Conservation (phyloP, 495 filamentous ascomycete species). For the Podospora tetraspora region DNA sequence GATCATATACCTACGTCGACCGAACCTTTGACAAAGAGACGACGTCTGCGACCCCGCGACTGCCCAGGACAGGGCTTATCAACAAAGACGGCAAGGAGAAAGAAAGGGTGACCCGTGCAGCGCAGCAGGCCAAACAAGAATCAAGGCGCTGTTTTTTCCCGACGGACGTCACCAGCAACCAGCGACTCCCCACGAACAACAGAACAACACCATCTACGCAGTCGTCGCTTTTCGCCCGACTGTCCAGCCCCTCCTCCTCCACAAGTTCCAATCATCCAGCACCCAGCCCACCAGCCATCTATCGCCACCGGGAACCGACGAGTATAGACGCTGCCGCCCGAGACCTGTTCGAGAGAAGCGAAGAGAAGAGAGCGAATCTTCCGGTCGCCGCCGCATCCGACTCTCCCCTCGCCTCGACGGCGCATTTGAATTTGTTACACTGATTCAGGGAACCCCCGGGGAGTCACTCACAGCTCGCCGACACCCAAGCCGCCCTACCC, state of each 20-base stretch:
- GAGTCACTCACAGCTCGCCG: constrained; percentile 6
- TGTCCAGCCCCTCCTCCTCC: not conserved
- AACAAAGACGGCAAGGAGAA: not conserved
- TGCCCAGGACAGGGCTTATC: not conserved
- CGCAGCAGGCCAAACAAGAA: not conserved
- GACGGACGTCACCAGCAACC: not conserved
- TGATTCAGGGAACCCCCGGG: constrained; percentile 26
- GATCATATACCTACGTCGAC: not conserved
- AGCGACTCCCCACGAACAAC: not conserved
- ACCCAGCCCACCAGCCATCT: not conserved
- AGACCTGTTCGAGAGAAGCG: constrained; percentile 9
- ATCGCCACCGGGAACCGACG: not conserved
- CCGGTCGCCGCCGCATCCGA: constrained; percentile 8
- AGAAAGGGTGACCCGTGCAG: constrained; percentile 3
- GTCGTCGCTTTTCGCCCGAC: not conserved
- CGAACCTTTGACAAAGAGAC: not conserved
- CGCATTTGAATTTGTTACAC: constrained; percentile 27
- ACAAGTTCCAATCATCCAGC: not conserved
- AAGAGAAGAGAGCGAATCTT: constrained; percentile 9
- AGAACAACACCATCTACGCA: not conserved
- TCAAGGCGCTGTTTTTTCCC: not conserved
- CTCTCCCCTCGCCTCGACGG: constrained; percentile 13
- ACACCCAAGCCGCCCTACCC: not conserved
- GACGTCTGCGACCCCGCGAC: not conserved
- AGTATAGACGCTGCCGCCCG: constrained; percentile 6